A percentile compares a stretch with the other conserved stretches of the same genome.
phyloP scores from a whole-genome alignment of 2,329 filamentous ascomycete species.

The Curvularia sp. region DNA sequence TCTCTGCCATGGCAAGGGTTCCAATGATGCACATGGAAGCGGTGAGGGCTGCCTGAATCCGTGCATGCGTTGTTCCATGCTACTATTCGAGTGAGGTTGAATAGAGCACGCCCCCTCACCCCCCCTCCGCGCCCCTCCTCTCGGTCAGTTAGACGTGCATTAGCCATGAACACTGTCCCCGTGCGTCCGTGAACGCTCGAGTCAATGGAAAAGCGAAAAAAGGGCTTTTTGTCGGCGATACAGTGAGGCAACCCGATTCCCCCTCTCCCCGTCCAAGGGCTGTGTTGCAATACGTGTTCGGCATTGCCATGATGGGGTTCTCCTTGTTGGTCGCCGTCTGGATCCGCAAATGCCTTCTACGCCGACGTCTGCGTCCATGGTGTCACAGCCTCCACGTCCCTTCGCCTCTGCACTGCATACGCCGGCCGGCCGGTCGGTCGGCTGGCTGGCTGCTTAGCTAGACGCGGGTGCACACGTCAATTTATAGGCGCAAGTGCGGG shows the following conservation, averaged over 20 bases:
- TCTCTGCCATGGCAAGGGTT: constrained; percentile 26
- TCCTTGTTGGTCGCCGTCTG: constrained; percentile 35
- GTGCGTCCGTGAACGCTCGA: constrained; percentile 38
- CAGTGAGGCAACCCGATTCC: not conserved
- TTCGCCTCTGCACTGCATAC: constrained; percentile 24
- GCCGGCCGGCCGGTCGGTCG: not conserved
- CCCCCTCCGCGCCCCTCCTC: constrained; percentile 17
- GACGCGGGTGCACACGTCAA: constrained; percentile 11
- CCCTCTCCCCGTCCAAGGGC: constrained; percentile 20
- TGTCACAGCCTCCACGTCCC: constrained; percentile 25
- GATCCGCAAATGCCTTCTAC: constrained; percentile 28
- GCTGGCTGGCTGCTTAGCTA: constrained; percentile 26
- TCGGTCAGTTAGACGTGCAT: constrained; percentile 35
- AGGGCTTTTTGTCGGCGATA: constrained; percentile 28
- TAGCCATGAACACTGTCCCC: constrained; percentile 48
- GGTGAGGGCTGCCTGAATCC: constrained; percentile 45
- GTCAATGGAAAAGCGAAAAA: constrained; percentile 20
- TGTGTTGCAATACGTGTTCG: constrained; percentile 33
- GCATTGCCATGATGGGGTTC: constrained; percentile 38
- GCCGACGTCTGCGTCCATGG: not conserved
- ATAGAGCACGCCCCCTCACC: constrained; percentile 27
- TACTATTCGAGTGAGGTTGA: constrained; percentile 36
- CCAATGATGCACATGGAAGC: constrained; percentile 45
- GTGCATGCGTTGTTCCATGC: constrained; percentile 25
- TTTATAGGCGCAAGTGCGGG: constrained; percentile 29